Percentiles rank a stretch among this genome's conserved stretches.
phyloP scores from a whole-genome alignment of 805 yeast genomes.

The Kluyveromyces siamensis region DNA sequence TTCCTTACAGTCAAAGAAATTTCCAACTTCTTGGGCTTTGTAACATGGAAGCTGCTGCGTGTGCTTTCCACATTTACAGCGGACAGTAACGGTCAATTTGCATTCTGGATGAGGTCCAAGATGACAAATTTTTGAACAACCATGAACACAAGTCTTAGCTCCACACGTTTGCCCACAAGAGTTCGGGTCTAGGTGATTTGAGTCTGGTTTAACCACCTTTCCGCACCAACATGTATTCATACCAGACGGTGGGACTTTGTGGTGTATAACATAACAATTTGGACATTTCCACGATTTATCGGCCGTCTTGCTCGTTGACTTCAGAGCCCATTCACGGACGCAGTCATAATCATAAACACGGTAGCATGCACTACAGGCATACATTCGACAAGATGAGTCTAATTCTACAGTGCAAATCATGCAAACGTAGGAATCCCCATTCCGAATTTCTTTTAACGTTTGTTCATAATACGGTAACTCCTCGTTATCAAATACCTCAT shows the following conservation, averaged over 20 bases:
- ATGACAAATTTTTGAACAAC: slow-evolving; percentile 70
- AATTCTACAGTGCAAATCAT: slow-evolving; percentile 83
- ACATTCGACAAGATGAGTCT: slow-evolving; percentile 53
- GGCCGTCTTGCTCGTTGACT: slow-evolving; percentile 58
- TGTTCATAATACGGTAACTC: slow-evolving; percentile 25
- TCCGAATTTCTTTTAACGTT: slow-evolving; percentile 23
- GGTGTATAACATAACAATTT: slow-evolving; percentile 38
- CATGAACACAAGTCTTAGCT: slow-evolving; percentile 58
- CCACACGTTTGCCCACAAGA: slow-evolving; percentile 83
- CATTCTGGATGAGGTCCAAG: slow-evolving; percentile 85
- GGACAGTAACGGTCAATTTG: slow-evolving; percentile 60
- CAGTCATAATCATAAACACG: slow-evolving; percentile 83
- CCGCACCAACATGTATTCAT: slow-evolving; percentile 76
- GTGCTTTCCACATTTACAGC: slow-evolving; percentile 67
- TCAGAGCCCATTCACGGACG: slow-evolving; percentile 75
- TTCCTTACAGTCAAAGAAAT: slow-evolving; percentile 38
- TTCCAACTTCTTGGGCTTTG: slow-evolving; percentile 66
- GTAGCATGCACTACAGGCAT: slow-evolving; percentile 73
- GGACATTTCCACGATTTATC: slow-evolving; percentile 80
- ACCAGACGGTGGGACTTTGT: slow-evolving; percentile 46
- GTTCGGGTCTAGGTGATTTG: slow-evolving; percentile 58
- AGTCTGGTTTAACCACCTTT: slow-evolving; percentile 55
- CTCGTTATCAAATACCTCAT: slow-evolving; percentile 6
- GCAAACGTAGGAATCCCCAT: slow-evolving; percentile 66
- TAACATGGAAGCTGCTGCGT: slow-evolving; percentile 60